Percentiles rank a stretch among this genome's conserved stretches.
These are phyloP conservation scores for Colletotrichum sojae DNA, from an alignment of 2,329 filamentous ascomycete genomes.

Conservation along the genomic window DNA sequence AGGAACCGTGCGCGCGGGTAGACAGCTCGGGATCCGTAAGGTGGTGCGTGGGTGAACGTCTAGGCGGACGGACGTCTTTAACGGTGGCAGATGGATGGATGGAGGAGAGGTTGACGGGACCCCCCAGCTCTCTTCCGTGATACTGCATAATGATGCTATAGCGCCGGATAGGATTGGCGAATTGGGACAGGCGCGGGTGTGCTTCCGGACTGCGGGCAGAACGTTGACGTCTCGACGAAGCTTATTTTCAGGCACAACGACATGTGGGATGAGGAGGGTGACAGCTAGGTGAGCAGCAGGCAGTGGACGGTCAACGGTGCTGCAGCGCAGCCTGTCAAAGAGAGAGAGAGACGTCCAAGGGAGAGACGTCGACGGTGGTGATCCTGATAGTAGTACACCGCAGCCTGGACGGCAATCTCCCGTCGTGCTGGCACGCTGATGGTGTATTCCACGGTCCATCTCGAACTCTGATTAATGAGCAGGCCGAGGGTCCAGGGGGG, in stretches of 20 bases:
- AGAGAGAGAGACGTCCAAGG: no score
- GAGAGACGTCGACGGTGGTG: background rate
- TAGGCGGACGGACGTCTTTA: conserved; percentile 5
- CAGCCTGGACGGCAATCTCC: conserved; percentile 4
- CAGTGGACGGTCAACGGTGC: conserved; percentile 33
- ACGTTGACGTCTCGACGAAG: conserved; percentile 23
- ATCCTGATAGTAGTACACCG: background rate
- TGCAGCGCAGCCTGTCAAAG: conserved; percentile 10
- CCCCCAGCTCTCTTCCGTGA: background rate
- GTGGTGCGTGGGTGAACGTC: background rate
- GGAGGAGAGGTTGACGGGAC: conserved; percentile 8
- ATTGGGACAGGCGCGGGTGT: background rate
- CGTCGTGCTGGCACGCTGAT: conserved; percentile 14
- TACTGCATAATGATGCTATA: conserved; percentile 7
- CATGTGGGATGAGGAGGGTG: conserved; percentile 36
- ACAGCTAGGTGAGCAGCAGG: conserved; percentile 44
- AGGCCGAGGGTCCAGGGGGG: background rate
- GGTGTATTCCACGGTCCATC: background rate
- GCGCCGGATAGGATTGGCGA: background rate
- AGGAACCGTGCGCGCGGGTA: conserved; percentile 28
- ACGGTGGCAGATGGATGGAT: background rate
- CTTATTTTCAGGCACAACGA: background rate
- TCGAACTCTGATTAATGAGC: no score
- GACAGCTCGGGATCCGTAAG: background rate
- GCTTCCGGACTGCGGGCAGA: background rate